Evolutionary conservation across 345 rosid genomes (phyloP).

Genomic region (Corymbia maculata): DNA sequence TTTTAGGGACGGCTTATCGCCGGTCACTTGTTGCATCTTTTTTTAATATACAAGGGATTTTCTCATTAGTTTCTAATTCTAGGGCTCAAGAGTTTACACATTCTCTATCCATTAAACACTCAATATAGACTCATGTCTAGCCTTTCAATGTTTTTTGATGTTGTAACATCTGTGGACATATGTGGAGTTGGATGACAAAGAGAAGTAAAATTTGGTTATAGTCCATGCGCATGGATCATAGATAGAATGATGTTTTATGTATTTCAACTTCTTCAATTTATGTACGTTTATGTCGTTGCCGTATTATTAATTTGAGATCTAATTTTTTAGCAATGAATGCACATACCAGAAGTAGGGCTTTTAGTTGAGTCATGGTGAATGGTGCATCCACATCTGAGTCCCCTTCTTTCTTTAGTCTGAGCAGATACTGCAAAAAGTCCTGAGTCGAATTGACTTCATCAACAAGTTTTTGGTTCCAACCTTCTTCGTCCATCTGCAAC

Average conservation of each 20-base stretch:
- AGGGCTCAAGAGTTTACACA: neutral
- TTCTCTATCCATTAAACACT: neutral
- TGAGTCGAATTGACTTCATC: neutral
- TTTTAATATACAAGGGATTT: neutral
- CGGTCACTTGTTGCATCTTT: neutral
- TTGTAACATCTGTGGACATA: neutral
- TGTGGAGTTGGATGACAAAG: neutral
- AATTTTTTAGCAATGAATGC: neutral
- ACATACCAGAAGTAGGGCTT: conserved; percentile 42
- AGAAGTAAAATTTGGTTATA: neutral
- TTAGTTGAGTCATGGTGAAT: conserved; percentile 28
- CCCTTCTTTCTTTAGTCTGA: conserved; percentile 17
- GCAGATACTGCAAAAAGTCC: conserved; percentile 42
- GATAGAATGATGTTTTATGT: neutral
- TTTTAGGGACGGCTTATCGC: neutral
- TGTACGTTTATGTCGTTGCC: neutral
- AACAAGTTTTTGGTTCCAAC: conserved; percentile 1
- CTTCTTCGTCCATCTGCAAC: no score
- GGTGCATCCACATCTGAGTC: conserved; percentile 19
- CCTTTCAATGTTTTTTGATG: neutral
- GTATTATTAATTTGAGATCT: neutral
- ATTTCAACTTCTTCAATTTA: neutral
- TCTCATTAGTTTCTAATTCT: neutral
- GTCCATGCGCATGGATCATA: neutral
- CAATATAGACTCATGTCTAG: neutral